Conservation (phyloP, 164 flowering plant genomes). For the Aristolochia fimbriata region DNA sequence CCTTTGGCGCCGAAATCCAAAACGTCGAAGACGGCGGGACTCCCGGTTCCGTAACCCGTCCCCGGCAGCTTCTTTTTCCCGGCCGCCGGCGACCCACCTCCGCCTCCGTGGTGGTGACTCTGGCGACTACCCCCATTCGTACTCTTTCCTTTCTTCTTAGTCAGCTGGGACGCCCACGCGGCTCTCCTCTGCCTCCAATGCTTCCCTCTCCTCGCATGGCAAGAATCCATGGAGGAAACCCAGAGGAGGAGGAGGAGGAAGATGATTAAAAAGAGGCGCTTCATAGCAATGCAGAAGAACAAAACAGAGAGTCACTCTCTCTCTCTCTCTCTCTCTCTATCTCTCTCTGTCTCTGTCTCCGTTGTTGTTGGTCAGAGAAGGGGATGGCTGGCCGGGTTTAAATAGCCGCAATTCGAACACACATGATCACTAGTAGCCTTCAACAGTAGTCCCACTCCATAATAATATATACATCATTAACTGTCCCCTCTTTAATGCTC, state of each 20-base stretch:
- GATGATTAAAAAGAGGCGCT: conserved; percentile 42
- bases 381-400: conserved; percentile 22
- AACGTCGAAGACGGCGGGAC: conserved; percentile 38
- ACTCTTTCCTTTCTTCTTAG: conserved; percentile 50
- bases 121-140: conserved; percentile 7
- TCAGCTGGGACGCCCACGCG: conserved; percentile 33
- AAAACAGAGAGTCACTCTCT: no score
- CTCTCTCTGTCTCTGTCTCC: background rate
- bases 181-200: conserved; percentile 60
- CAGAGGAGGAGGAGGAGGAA: conserved; percentile 41
- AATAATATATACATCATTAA: background rate
- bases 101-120: conserved; percentile 18
- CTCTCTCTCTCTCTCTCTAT: background rate
- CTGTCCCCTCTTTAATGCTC: conserved; percentile 1
- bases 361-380: conserved; percentile 1
- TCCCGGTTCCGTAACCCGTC: conserved; percentile 14
- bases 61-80: conserved; percentile 18
- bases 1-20: conserved; percentile 84
- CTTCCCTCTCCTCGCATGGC: conserved; percentile 71
- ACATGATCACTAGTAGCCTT: no score
- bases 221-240: conserved; percentile 40
- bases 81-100: conserved; percentile 20
- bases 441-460: no score
- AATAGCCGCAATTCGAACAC: conserved; percentile 25
- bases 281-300: conserved; percentile 26